Evolutionary conservation across 495 filamentous ascomycete genomes (phyloP).

Genomic region (Sordaria brevicollis): DNA sequence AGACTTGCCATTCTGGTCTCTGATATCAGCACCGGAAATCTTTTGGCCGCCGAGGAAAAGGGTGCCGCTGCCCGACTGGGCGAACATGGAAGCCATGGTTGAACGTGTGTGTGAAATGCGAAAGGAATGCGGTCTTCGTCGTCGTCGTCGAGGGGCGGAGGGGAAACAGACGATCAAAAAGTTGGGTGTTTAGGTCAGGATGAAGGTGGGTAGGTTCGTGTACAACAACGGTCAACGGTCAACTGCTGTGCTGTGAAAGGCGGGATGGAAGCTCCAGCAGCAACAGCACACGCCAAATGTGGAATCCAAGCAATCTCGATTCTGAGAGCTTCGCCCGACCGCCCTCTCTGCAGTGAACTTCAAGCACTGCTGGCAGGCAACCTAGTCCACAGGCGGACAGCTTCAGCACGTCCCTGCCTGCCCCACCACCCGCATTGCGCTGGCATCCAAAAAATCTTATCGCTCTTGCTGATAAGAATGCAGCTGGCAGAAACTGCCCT

Average conservation of each 20-base stretch:
- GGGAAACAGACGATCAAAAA: not conserved
- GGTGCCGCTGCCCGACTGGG: slow-evolving; percentile 79
- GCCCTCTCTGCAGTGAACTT: not conserved
- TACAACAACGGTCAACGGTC: not conserved
- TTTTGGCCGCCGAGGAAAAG: slow-evolving; percentile 89
- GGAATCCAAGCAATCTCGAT: not conserved
- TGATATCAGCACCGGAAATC: slow-evolving; percentile 88
- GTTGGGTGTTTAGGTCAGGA: slow-evolving; percentile 8
- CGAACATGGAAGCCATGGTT: slow-evolving; percentile 80
- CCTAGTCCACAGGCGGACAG: not conserved
- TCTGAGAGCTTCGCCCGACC: not conserved
- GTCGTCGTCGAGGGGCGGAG: not conserved
- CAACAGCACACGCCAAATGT: not conserved
- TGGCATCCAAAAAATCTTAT: not conserved
- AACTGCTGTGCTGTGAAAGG: not conserved
- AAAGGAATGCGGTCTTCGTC: not conserved
- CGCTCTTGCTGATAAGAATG: not conserved
- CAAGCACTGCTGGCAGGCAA: not conserved
- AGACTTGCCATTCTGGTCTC: slow-evolving; percentile 83
- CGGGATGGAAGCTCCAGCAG: not conserved
- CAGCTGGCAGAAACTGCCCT: not conserved
- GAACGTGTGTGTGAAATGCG: not conserved
- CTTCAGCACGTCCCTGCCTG: not conserved
- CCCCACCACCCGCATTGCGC: not conserved
- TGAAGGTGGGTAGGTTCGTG: slow-evolving; percentile 4